These are phyloP conservation scores for Piper longum DNA, from an alignment of 164 flowering plant genomes.

Conservation along the genomic window DNA sequence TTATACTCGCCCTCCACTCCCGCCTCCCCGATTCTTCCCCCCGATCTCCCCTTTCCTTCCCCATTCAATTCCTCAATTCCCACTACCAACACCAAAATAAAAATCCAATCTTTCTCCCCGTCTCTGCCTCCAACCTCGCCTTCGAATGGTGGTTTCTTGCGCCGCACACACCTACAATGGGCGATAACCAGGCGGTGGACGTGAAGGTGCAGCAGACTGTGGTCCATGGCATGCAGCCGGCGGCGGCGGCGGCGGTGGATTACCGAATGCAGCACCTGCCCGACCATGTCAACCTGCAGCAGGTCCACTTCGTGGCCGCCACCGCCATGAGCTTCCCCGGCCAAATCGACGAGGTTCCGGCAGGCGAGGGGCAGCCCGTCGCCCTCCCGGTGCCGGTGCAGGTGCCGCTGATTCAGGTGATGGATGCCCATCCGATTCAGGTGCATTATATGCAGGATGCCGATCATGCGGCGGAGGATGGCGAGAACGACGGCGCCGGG, in stretches of 20 bases:
- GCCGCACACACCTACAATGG: neutral
- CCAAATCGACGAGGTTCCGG: slow-evolving; percentile 7
- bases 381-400: neutral
- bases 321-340: slow-evolving; percentile 12
- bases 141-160: too few relatives aligned
- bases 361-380: neutral
- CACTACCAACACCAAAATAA: slow-evolving; percentile 1
- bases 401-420: slow-evolving; percentile 5
- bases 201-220: slow-evolving; percentile 6
- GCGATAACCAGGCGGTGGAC: slow-evolving; percentile 4
- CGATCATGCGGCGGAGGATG: slow-evolving; percentile 3
- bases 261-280: slow-evolving; percentile 3
- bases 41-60: neutral
- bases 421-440: slow-evolving; percentile 6
- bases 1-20: too few relatives aligned
- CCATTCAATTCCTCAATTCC: neutral
- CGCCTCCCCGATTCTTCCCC: too few relatives aligned
- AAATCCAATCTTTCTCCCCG: neutral
- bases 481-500: slow-evolving; percentile 2
- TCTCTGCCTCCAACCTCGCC: too few relatives aligned
- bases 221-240: neutral
- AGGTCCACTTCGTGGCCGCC: slow-evolving; percentile 8
- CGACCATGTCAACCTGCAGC: slow-evolving; percentile 5
- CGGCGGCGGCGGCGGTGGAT: neutral
- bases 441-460: slow-evolving; percentile 11